phyloP scores from a whole-genome alignment of 2,329 filamentous ascomycete species.

The Aspergillus sp. region DNA sequence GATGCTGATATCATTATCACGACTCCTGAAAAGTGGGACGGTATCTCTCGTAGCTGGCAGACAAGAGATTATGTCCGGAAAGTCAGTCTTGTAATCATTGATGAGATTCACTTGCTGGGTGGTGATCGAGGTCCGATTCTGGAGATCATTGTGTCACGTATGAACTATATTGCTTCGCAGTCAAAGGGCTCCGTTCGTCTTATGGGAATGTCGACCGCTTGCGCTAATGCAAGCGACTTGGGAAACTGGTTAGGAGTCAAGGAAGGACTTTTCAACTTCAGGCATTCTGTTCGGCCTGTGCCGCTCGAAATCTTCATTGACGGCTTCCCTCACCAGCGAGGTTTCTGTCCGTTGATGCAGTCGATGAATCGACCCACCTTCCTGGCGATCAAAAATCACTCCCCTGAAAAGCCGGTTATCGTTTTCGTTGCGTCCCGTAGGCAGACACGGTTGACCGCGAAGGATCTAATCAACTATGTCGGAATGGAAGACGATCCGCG shows the following conservation, averaged over 20 bases:
- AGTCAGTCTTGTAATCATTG: conserved; percentile 93
- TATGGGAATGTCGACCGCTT: conserved; percentile 98
- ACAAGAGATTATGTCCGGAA: conserved; percentile 93
- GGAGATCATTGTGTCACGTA: conserved; percentile 85
- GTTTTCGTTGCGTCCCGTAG: conserved; percentile 94
- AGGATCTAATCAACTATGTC: conserved; percentile 93
- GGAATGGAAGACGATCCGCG: conserved; percentile 98
- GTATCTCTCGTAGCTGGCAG: conserved; percentile 98
- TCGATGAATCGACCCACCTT: conserved; percentile 98
- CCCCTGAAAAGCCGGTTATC: conserved; percentile 92
- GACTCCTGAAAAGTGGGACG: conserved; percentile 99
- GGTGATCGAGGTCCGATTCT: conserved; percentile 95
- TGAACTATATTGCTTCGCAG: conserved; percentile 98
- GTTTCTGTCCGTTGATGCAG: conserved; percentile 97
- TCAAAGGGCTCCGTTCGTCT: conserved; percentile 83
- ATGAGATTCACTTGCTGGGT: conserved; percentile 95
- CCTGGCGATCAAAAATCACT: conserved; percentile 91
- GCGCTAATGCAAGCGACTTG: conserved; percentile 88
- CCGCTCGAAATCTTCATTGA: conserved; percentile 96
- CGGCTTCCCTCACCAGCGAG: conserved; percentile 88
- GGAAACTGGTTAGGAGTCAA: conserved; percentile 97
- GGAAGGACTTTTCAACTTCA: conserved; percentile 92
- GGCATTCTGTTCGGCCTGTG: conserved; percentile 92
- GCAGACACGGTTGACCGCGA: conserved; percentile 89
- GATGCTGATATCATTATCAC: conserved; percentile 98